Conservation (phyloP, 345 rosid species). For the Theobroma cacao region DNA sequence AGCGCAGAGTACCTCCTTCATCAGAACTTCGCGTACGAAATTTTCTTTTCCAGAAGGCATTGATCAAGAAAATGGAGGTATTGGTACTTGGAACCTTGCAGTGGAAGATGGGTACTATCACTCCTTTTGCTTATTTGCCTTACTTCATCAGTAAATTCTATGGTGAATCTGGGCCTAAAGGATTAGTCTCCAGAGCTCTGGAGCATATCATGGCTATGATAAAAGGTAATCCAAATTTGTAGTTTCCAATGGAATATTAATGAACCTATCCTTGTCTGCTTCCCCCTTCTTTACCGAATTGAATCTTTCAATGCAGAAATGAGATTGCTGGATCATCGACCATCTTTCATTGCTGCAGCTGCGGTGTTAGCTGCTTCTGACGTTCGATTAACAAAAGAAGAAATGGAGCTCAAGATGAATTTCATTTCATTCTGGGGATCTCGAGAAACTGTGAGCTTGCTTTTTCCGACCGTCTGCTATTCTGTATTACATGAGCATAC, state of each 20-base stretch:
- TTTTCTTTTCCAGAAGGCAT: conserved; percentile 44
- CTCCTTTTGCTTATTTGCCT: conserved; percentile 73
- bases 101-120: conserved; percentile 66
- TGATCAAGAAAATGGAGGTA: conserved; percentile 67
- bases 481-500: not conserved
- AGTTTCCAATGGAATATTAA: not conserved
- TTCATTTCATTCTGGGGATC: conserved; percentile 48
- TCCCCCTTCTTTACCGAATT: not conserved
- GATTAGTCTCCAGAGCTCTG: conserved; percentile 38
- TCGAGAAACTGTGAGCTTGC: conserved; percentile 46
- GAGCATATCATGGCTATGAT: conserved; percentile 46
- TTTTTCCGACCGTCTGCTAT: no score
- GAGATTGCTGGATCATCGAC: conserved; percentile 56
- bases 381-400: conserved; percentile 45
- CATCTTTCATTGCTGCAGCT: conserved; percentile 77
- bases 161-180: conserved; percentile 29
- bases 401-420: conserved; percentile 47
- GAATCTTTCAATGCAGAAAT: conserved; percentile 42
- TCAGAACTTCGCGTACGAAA: conserved; percentile 51
- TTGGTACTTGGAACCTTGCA: conserved; percentile 63
- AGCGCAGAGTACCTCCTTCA: conserved; percentile 53
- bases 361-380: conserved; percentile 58
- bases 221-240: conserved; percentile 43
- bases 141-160: conserved; percentile 49
- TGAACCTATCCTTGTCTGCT: not conserved